Percentiles rank a stretch among this genome's conserved stretches.
Evolutionary conservation across 208 protist genomes (phyloP).

Genomic region (Acanthamoeba royreba): DNA sequence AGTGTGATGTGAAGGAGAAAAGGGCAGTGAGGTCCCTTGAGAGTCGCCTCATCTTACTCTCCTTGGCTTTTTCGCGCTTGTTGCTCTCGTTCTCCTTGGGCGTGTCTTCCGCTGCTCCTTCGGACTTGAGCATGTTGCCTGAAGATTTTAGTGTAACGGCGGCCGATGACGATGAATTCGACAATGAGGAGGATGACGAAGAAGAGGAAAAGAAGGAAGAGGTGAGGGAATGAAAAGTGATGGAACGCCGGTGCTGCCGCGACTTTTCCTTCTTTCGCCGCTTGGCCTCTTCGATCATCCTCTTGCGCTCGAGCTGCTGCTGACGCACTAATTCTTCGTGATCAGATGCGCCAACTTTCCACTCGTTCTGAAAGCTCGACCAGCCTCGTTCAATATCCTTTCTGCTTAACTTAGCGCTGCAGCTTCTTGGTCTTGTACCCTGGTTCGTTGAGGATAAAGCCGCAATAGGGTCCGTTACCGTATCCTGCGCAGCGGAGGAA

Average conservation of each 20-base stretch:
- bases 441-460: too few species aligned
- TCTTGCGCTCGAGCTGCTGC: constrained; percentile 23
- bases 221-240: background rate
- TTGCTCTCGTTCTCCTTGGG: too few species aligned
- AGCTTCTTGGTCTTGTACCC: background rate
- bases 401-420: background rate
- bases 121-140: background rate
- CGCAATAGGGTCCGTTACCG: too few species aligned
- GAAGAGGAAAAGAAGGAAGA: background rate
- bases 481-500: too few species aligned
- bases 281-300: constrained; percentile 32
- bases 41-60: background rate
- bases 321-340: background rate
- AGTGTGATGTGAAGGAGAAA: background rate
- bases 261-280: background rate
- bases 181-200: too few species aligned
- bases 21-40: background rate
- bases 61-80: background rate
- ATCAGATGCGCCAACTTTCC: background rate
- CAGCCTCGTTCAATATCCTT: background rate
- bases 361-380: background rate
- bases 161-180: background rate
- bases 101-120: background rate
- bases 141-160: too few species aligned
- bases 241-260: background rate